Conservation (phyloP, 2,329 filamentous ascomycete species). For the Metarhizium album region DNA sequence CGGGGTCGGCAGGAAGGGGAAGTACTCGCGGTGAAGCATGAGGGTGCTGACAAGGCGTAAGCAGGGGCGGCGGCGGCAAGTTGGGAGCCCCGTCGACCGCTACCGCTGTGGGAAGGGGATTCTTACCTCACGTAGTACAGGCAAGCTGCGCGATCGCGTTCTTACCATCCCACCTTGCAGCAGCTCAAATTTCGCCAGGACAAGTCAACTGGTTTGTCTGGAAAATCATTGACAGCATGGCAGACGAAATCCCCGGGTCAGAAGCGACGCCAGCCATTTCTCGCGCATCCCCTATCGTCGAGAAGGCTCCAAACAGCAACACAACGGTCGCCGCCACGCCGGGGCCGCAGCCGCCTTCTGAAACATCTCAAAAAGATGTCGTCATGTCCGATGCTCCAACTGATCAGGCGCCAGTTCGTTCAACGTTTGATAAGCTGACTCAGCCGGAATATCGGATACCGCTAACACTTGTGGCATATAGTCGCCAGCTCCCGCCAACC, state of each 20-base stretch:
- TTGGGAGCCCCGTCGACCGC: too few species aligned
- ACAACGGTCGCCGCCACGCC: constrained; percentile 8
- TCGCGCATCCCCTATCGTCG: constrained; percentile 11
- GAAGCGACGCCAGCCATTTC: constrained; percentile 12
- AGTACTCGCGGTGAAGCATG: too few species aligned
- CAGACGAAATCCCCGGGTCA: constrained; percentile 16
- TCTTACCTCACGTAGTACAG: too few species aligned
- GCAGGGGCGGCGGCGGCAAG: too few species aligned
- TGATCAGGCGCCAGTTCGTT: constrained; percentile 30
- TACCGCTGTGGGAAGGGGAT: too few species aligned
- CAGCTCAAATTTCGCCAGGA: neutral
- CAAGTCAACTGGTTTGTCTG: neutral
- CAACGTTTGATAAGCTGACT: neutral
- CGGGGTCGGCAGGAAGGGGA: too few species aligned
- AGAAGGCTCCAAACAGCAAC: constrained; percentile 13
- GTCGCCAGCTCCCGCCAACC: constrained; percentile 26
- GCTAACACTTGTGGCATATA: constrained; percentile 6
- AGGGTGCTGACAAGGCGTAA: too few species aligned
- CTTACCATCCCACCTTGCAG: neutral
- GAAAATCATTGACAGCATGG: constrained; percentile 14
- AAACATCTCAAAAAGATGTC: constrained; percentile 25
- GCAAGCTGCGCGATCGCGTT: constrained; percentile 3
- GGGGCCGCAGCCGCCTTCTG: constrained; percentile 7
- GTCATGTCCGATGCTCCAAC: constrained; percentile 32
- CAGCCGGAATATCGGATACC: neutral